These are phyloP conservation scores for Cryphonectria japonica DNA, from an alignment of 2,329 filamentous ascomycete genomes.

Conservation along the genomic window DNA sequence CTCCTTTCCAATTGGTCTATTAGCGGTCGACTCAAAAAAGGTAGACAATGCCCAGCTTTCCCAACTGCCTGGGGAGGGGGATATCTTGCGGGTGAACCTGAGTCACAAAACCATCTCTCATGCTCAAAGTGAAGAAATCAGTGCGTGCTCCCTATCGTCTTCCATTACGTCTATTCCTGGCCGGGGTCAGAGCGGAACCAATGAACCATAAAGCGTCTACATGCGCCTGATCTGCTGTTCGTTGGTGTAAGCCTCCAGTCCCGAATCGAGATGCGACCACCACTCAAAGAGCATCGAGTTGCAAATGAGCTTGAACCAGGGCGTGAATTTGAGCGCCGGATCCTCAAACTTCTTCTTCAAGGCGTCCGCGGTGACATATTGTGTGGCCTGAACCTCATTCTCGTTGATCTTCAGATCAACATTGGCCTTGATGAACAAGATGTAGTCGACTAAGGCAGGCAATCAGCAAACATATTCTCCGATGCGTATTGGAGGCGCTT, in stretches of 20 bases:
- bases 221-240: constrained; percentile 89
- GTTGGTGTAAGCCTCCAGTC: constrained; percentile 82
- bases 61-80: constrained; percentile 16
- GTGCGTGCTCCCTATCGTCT: not conserved
- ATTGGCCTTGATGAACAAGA: constrained; percentile 94
- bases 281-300: constrained; percentile 97
- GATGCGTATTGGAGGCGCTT: not conserved
- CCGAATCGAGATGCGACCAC: constrained; percentile 85
- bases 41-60: constrained; percentile 1
- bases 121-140: constrained; percentile 1
- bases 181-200: not conserved
- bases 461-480: constrained; percentile 10
- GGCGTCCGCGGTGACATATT: constrained; percentile 81
- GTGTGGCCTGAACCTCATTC: constrained; percentile 86
- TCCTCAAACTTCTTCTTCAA: constrained; percentile 86
- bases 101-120: not conserved
- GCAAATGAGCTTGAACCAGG: constrained; percentile 99
- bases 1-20: not conserved
- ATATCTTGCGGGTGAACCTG: constrained; percentile 18
- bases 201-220: constrained; percentile 42
- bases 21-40: not conserved
- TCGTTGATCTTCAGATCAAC: constrained; percentile 80
- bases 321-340: constrained; percentile 82
- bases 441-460: constrained; percentile 79
- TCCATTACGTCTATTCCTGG: constrained; percentile 1